Conservation (phyloP, 2,329 filamentous ascomycete species). For the Helotiales sp. region DNA sequence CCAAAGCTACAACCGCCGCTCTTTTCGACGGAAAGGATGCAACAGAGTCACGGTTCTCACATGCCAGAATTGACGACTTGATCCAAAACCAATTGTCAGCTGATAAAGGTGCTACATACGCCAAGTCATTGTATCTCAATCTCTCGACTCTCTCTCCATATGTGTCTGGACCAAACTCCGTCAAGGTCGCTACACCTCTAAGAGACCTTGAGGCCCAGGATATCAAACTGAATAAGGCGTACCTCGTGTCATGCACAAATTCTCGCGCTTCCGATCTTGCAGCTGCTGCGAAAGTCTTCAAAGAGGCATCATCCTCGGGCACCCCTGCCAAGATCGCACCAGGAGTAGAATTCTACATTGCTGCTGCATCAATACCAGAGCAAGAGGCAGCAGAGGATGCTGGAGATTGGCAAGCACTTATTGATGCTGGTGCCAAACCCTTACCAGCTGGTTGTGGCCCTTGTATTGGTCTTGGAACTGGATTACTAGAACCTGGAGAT, state of each 20-base stretch:
- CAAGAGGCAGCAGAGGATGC: constrained; percentile 77
- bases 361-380: constrained; percentile 80
- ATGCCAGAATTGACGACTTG: constrained; percentile 74
- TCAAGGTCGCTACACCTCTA: constrained; percentile 84
- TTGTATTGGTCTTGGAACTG: constrained; percentile 82
- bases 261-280: constrained; percentile 79
- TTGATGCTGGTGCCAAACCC: constrained; percentile 77
- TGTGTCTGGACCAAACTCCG: constrained; percentile 86
- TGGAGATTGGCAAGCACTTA: constrained; percentile 83
- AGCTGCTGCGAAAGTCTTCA: constrained; percentile 84
- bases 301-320: constrained; percentile 69
- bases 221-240: constrained; percentile 83
- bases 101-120: constrained; percentile 79
- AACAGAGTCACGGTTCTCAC: constrained; percentile 66
- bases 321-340: constrained; percentile 71
- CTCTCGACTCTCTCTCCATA: constrained; percentile 84
- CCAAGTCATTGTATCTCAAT: constrained; percentile 82
- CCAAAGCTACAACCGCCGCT: constrained; percentile 74
- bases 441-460: constrained; percentile 79
- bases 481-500: constrained; percentile 83
- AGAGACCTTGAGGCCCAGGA: constrained; percentile 72
- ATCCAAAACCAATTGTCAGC: constrained; percentile 69
- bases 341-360: constrained; percentile 85
- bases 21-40: constrained; percentile 56
- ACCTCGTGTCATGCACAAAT: constrained; percentile 91